A percentile compares a stretch with the other conserved stretches of the same genome.
These are phyloP conservation scores for Athelia psychrophila DNA, from an alignment of 1,284 basidiomycete genomes.

Conservation along the genomic window DNA sequence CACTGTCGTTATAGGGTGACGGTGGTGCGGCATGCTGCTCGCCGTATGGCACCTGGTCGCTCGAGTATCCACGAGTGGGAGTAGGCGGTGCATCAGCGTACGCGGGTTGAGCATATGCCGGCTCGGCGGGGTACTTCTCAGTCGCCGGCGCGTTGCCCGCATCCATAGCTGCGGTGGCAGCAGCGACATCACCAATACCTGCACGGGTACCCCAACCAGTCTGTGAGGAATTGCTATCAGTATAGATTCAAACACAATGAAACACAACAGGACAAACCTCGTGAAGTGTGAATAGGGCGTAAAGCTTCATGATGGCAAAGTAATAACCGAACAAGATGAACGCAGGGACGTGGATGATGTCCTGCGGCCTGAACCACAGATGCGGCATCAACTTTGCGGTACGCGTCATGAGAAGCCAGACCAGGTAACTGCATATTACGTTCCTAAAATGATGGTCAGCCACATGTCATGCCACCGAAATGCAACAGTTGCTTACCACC, in stretches of 20 bases:
- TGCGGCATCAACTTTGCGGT: constrained; percentile 88
- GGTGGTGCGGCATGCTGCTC: background rate
- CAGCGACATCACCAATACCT: constrained; percentile 80
- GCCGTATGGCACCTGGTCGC: background rate
- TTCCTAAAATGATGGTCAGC: constrained; percentile 48
- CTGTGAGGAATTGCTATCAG: constrained; percentile 27
- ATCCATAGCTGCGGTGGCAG: constrained; percentile 66
- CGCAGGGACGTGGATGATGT: constrained; percentile 88
- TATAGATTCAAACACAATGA: background rate
- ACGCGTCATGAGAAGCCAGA: constrained; percentile 82
- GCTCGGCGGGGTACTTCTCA: constrained; percentile 18
- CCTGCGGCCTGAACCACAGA: constrained; percentile 80
- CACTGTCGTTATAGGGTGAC: background rate
- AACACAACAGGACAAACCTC: constrained; percentile 43
- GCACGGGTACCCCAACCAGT: constrained; percentile 91
- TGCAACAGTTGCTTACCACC: constrained; percentile 63
- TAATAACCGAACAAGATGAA: constrained; percentile 90
- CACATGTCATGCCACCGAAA: constrained; percentile 7
- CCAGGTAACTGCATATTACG: constrained; percentile 69
- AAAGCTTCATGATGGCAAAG: constrained; percentile 86
- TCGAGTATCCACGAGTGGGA: background rate
- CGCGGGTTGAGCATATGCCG: background rate
- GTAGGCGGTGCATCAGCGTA: background rate
- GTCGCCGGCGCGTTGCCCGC: constrained; percentile 13
- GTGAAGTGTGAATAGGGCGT: constrained; percentile 80